Evolutionary conservation across 2,329 filamentous ascomycete genomes (phyloP).

Genomic region (Ceratocystis eucalypticola): DNA sequence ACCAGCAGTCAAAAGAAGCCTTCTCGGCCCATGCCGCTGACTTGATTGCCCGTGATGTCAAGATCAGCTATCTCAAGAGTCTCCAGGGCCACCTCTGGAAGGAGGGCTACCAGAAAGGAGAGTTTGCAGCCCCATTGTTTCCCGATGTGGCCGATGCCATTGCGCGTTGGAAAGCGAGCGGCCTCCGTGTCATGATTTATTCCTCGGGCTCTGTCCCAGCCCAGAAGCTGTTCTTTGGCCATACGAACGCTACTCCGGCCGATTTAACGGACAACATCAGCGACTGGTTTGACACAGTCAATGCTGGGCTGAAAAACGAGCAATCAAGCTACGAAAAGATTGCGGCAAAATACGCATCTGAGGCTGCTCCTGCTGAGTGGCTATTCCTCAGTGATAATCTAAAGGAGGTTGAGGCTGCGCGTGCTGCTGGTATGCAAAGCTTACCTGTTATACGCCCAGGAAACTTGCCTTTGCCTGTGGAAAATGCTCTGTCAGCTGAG

Average conservation of each 20-base stretch:
- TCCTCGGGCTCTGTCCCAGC: conserved; percentile 69
- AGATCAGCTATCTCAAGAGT: conserved; percentile 62
- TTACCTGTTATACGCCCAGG: conserved; percentile 53
- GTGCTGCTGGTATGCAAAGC: conserved; percentile 48
- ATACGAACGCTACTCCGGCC: conserved; percentile 45
- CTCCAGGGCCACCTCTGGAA: conserved; percentile 71
- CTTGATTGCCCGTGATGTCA: conserved; percentile 58
- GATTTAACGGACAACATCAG: conserved; percentile 47
- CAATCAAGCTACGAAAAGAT: conserved; percentile 54
- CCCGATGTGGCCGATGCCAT: conserved; percentile 56
- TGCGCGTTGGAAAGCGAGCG: conserved; percentile 41
- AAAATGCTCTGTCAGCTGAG: conserved; percentile 29
- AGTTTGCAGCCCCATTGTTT: conserved; percentile 60
- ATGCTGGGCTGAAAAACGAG: conserved; percentile 62
- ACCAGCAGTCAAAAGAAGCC: conserved; percentile 42
- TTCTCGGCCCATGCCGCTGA: conserved; percentile 56
- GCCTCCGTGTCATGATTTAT: conserved; percentile 58
- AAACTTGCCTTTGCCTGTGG: conserved; percentile 48
- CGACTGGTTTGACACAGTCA: conserved; percentile 68
- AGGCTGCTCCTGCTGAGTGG: conserved; percentile 39
- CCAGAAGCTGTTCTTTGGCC: conserved; percentile 65
- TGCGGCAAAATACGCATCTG: conserved; percentile 28
- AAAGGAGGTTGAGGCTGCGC: conserved; percentile 51
- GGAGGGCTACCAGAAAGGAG: conserved; percentile 55
- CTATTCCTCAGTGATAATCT: conserved; percentile 75